phyloP scores from a whole-genome alignment of 148 eudicot species.

The Arbutus unedo region DNA sequence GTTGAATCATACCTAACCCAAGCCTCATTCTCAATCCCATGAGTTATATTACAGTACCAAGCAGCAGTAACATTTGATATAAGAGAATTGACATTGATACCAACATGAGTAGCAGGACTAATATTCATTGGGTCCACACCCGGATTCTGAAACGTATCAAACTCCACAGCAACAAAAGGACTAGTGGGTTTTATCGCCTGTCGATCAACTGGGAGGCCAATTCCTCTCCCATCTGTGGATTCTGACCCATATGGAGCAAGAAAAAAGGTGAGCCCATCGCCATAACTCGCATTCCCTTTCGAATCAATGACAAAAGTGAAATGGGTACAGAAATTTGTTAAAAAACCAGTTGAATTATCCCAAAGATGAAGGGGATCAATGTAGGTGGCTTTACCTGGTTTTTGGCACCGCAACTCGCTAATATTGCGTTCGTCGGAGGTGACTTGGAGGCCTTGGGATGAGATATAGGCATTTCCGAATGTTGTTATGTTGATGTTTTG shows the following conservation, averaged over 20 bases:
- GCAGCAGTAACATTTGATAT: background rate
- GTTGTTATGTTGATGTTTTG: background rate
- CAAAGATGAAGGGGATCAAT: slow-evolving; percentile 16
- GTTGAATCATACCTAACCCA: background rate
- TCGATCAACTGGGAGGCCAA: background rate
- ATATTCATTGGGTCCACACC: background rate
- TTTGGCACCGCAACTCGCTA: background rate
- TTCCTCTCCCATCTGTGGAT: background rate
- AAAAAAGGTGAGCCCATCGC: slow-evolving; percentile 17
- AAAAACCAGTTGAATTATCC: slow-evolving; percentile 3
- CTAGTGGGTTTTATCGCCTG: background rate
- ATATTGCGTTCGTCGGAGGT: slow-evolving; percentile 7
- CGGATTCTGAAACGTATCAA: background rate
- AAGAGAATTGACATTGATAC: background rate
- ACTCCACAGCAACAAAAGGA: slow-evolving; percentile 28
- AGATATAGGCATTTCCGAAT: background rate
- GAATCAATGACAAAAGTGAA: slow-evolving; percentile 20
- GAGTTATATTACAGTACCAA: background rate
- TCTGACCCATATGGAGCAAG: background rate
- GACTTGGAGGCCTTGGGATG: slow-evolving; percentile 18
- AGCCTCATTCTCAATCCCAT: slow-evolving; percentile 5
- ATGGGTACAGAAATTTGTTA: slow-evolving; percentile 12
- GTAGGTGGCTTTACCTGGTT: slow-evolving; percentile 16
- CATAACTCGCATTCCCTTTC: background rate
- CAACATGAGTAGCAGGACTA: background rate